phyloP scores from a whole-genome alignment of 2,329 filamentous ascomycete genomes.

The Penicillium griseofulvum region DNA sequence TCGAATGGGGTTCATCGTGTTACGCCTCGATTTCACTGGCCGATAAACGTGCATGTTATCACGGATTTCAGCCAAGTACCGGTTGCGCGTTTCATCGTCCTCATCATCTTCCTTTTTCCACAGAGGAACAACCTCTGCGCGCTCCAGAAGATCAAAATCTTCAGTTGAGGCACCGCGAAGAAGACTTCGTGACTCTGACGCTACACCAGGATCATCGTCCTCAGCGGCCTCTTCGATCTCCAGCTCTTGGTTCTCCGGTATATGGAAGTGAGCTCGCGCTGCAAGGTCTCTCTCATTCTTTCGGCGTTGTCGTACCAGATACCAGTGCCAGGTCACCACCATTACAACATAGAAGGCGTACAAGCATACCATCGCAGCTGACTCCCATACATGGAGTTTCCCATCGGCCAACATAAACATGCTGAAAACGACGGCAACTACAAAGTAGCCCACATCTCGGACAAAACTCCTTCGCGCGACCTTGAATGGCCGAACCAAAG shows the following conservation, averaged over 20 bases:
- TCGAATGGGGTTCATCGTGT: slow-evolving; percentile 77
- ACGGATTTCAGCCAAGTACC: slow-evolving; percentile 74
- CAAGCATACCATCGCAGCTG: slow-evolving; percentile 81
- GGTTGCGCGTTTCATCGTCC: slow-evolving; percentile 55
- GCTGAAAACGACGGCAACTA: slow-evolving; percentile 79
- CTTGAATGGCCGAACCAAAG: slow-evolving; percentile 88
- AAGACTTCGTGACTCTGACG: slow-evolving; percentile 46
- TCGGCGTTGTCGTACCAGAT: slow-evolving; percentile 62
- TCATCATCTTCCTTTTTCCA: slow-evolving; percentile 54
- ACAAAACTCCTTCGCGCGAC: slow-evolving; percentile 88
- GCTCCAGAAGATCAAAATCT: slow-evolving; percentile 64
- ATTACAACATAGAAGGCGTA: slow-evolving; percentile 86
- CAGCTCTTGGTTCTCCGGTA: slow-evolving; percentile 57
- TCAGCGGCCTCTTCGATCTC: slow-evolving; percentile 56
- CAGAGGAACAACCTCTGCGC: slow-evolving; percentile 44
- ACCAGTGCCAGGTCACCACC: slow-evolving; percentile 92
- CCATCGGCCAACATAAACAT: slow-evolving; percentile 87
- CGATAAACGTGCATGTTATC: slow-evolving; percentile 89
- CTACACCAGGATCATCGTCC: slow-evolving; percentile 52
- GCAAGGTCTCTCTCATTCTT: slow-evolving; percentile 65
- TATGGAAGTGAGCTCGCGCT: slow-evolving; percentile 71
- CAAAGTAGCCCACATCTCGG: slow-evolving; percentile 88
- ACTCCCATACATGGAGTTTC: slow-evolving; percentile 82
- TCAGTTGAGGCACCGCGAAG: slow-evolving; percentile 53
- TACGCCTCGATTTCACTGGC: slow-evolving; percentile 62